These are phyloP conservation scores for Neonothopanus nambi DNA, from an alignment of 1,284 basidiomycete species.

Conservation along the genomic window DNA sequence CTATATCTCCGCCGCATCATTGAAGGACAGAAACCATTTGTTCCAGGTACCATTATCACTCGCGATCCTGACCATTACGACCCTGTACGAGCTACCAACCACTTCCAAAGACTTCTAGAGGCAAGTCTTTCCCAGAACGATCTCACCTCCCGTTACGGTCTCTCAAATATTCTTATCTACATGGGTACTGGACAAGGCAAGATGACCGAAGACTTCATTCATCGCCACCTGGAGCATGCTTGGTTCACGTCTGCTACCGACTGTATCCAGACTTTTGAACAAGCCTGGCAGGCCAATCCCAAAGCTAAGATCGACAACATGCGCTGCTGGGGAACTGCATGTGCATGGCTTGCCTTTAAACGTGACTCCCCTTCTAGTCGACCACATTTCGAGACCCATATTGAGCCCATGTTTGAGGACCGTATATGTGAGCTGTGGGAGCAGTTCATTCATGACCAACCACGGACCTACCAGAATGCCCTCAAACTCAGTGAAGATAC, in stretches of 20 bases:
- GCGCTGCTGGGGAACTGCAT: conserved; percentile 3
- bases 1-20: not conserved
- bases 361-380: not conserved
- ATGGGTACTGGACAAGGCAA: conserved; percentile 13
- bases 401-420: not conserved
- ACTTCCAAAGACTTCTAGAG: not conserved
- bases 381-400: not conserved
- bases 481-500: conserved; percentile 1
- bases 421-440: not conserved
- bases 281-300: not conserved
- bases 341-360: not conserved
- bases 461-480: not conserved
- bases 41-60: not conserved
- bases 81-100: not conserved
- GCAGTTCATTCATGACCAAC: not conserved
- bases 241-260: not conserved
- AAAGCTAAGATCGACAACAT: not conserved
- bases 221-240: not conserved
- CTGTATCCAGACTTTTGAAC: not conserved
- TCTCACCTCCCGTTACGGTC: not conserved
- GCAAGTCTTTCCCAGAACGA: not conserved
- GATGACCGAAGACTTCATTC: not conserved
- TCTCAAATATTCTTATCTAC: conserved; percentile 9
- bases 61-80: conserved; percentile 5
- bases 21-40: not conserved